Evolutionary conservation across 768 basidiomycete genomes (phyloP), one percentile per base, ranked within the genome.

Genomic region (Mrakia blollopis): DNA sequence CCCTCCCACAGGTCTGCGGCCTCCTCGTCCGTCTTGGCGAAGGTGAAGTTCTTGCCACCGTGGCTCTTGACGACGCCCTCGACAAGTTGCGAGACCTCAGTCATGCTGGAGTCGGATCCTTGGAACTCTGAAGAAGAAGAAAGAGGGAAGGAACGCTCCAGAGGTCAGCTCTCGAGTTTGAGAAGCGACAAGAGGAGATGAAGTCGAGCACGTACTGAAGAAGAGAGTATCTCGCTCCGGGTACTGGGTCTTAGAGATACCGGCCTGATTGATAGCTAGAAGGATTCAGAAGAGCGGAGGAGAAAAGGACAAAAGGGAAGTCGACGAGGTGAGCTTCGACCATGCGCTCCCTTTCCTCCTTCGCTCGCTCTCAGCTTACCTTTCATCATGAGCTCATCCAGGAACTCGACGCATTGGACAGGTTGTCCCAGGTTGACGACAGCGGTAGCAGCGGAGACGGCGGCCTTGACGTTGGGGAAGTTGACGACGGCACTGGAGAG

Each of bases 1-100:
- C 91, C 91, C 80, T 91, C 87, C 91, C 94, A 96, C 10, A 96
- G 82, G 71, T 88, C 87, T 7, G 89, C 88, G 0, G 91, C 92
- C 82, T 93, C 91, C 72, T 89, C 85, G 23, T 73, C 72, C 3
- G 60, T 72, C 50, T 87, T 85, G 0, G 92, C 92, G 80, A 93
- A 91, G 79, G 89, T 85, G 78, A 94, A 92, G 37, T 86, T 86
- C 30, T 83, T 86, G 69, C 92, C 89, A 2, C 89, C 89, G 79
- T 95, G 89, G 80, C 86, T 88, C 80, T 88, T 86, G 30, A 89
- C 88, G 37, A 96, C 88, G 11, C 83, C 80, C 79, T 89, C 85
- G 35, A 92, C 87, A 28, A 86, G 83, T 62, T 87, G 85, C 0
- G 91, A 88, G 0, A 91, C 87, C 60, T 87, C 86, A 5, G 87